Evolutionary conservation across 1,284 basidiomycete species (phyloP), one percentile per base, ranked within the genome.

Genomic region (Cryptococcus depauperatus): DNA sequence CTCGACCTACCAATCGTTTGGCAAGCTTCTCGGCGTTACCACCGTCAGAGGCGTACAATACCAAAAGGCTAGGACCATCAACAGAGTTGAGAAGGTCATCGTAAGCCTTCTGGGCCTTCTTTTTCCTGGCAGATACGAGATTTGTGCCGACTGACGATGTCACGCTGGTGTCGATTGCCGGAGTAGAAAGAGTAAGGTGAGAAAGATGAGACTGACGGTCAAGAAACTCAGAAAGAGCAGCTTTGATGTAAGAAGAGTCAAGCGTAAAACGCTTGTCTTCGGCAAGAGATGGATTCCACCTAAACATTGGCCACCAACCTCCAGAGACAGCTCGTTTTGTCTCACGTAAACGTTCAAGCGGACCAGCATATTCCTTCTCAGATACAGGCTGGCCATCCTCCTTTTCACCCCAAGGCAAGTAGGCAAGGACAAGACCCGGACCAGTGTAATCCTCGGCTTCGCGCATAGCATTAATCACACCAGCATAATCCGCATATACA

Each of bases 241-340:
- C 84, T 76, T 96, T 97, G 71, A 99, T 80, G 27, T 84, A 78
- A 52, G 93, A 88, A 3, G 89, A 91, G 71, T 98, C 95, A 48
- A 99, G 82, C 9, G 79, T 78, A 76, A 98, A 98, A 29, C 71
- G 70, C 37, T 89, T 85, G 58, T 91, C 86, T 61, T 82, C 77
- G 61, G 88, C 86, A 61, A 85, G 84, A 54, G 78, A 77, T 0
- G 93, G 93, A 71, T 98, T 84, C 93, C 93, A 99, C 50, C 95
- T 81, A 77, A 96, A 99, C 40, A 98, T 76, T 1, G 95, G 93
- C 93, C 95, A 98, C 73, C 93, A 95, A 5, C 92, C 93, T 16
- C 88, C 80, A 62, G 96, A 91, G 38, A 98, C 87, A 6, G 92
- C 93, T 35, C 92, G 79, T 71, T 98, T 98, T 38, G 93, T 98